Evolutionary conservation across 805 yeast genomes (phyloP), one percentile per base, ranked within the genome.

Genomic region (Zygotorulaspora sp.): DNA sequence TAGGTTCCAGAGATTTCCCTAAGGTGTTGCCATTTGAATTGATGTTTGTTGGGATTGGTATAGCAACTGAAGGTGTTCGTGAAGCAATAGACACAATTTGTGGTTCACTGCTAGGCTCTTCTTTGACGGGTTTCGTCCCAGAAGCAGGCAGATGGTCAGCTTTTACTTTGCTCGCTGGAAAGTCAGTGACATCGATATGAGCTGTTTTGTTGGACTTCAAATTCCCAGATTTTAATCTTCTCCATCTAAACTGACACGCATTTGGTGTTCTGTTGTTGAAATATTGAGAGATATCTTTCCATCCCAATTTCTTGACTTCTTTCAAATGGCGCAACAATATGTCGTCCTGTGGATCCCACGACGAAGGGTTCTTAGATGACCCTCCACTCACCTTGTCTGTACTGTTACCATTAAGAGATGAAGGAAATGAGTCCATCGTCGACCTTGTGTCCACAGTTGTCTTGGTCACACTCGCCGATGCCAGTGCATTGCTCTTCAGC

Each of bases 191-290:
- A 33, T 53, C 57, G 9, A 47, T 34, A 17, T 32, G 36, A 5
- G 62, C 61, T 3, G 61, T 53, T 28, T 50, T 56, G 32, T 55
- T 57, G 12, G 57, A 51, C 41, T 68, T 67, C 35, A 68, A 46
- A 16, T 65, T 61, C 1, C 72, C 72, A 1, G 70, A 65, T 45
- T 66, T 74, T 32, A 79, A 64, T 45, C 95, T 64, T 58, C 95
- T 73, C 95, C 95, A 86, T 50, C 95, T 74, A 56, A 84, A 84
- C 63, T 84, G 94, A 52, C 95, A 84, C 2, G 94, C 94, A 56
- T 84, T 86, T 24, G 94, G 88, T 2, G 95, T 86, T 55, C 95
- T 67, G 57, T 81, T 81, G 29, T 77, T 72, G 60, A 86, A 86
- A 53, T 82, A 83, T 22, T 79, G 71, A 1, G 92, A 80, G 35